Percentiles rank a stretch among this genome's conserved stretches.
phyloP scores from a whole-genome alignment of 2,329 filamentous ascomycete species.

The Massarina eburnea region DNA sequence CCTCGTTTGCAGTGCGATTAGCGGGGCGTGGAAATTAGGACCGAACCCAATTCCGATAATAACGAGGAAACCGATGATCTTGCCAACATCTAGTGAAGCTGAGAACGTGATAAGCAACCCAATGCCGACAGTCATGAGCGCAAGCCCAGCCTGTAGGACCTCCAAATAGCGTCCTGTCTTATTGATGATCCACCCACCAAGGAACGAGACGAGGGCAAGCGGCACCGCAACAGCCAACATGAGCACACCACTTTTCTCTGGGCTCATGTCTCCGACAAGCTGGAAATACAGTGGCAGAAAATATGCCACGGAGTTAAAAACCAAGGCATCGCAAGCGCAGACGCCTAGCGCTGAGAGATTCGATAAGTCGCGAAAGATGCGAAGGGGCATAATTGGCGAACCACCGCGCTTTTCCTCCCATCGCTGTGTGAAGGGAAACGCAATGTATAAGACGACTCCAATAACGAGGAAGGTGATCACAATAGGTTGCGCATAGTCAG shows the following conservation, averaged over 20 bases:
- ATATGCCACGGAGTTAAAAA: conserved; percentile 68
- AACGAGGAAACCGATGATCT: conserved; percentile 52
- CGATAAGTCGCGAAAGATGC: conserved; percentile 60
- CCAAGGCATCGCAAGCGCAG: conserved; percentile 53
- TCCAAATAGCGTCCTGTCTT: conserved; percentile 47
- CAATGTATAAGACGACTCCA: conserved; percentile 46
- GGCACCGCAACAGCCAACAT: conserved; percentile 60
- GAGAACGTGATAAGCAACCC: conserved; percentile 34
- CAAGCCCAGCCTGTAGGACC: conserved; percentile 33
- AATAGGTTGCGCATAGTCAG: conserved; percentile 51
- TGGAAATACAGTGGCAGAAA: conserved; percentile 77
- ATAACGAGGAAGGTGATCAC: conserved; percentile 56
- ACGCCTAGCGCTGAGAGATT: conserved; percentile 59
- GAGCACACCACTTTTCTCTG: conserved; percentile 60
- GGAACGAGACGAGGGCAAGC: conserved; percentile 51
- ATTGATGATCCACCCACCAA: conserved; percentile 51
- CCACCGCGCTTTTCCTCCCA: conserved; percentile 61
- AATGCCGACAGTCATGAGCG: conserved; percentile 37
- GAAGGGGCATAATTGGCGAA: conserved; percentile 70
- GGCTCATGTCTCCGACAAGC: conserved; percentile 61
- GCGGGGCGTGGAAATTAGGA: conserved; percentile 58
- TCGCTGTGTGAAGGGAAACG: conserved; percentile 64
- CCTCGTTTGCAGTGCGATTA: conserved; percentile 58
- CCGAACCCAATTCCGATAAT: conserved; percentile 55
- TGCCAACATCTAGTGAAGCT: conserved; percentile 13